These are phyloP conservation scores for Hippophae tibetana DNA, from an alignment of 306 rosid species.

Conservation along the genomic window DNA sequence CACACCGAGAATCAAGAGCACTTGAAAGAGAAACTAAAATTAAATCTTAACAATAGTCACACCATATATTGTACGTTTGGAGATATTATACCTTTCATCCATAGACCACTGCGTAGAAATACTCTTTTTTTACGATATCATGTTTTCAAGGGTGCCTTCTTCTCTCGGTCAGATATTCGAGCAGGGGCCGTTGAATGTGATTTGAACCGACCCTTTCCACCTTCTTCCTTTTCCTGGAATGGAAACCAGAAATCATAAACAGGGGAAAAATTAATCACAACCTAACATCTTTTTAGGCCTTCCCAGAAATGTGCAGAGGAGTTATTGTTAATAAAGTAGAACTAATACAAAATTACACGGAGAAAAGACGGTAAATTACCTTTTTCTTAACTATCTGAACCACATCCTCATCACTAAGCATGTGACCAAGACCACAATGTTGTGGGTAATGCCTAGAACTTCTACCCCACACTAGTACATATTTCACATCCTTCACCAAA, in stretches of 20 bases:
- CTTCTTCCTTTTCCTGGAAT: slow-evolving; percentile 80
- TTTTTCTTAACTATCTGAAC: slow-evolving; percentile 99
- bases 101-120: slow-evolving; percentile 10
- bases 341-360: too few relatives aligned
- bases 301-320: too few relatives aligned
- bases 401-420: slow-evolving; percentile 81
- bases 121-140: slow-evolving; percentile 13
- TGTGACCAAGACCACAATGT: slow-evolving; percentile 78
- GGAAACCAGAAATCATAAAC: slow-evolving; percentile 3
- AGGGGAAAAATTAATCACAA: background rate
- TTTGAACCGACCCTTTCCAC: slow-evolving; percentile 93
- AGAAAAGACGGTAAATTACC: slow-evolving; percentile 31
- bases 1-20: too few relatives aligned
- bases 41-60: too few relatives aligned
- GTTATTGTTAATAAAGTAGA: too few relatives aligned
- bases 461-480: slow-evolving; percentile 93
- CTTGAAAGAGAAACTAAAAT: background rate
- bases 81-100: slow-evolving; percentile 3
- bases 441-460: slow-evolving; percentile 98
- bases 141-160: slow-evolving; percentile 89
- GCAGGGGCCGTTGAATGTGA: slow-evolving; percentile 90
- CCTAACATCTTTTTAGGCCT: too few relatives aligned
- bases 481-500: slow-evolving; percentile 92
- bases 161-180: slow-evolving; percentile 90
- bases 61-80: background rate